Evolutionary conservation across 1,139 yeast genomes (phyloP), one percentile per base, ranked within the genome.

Genomic region (Saccharomyces hybrid): DNA sequence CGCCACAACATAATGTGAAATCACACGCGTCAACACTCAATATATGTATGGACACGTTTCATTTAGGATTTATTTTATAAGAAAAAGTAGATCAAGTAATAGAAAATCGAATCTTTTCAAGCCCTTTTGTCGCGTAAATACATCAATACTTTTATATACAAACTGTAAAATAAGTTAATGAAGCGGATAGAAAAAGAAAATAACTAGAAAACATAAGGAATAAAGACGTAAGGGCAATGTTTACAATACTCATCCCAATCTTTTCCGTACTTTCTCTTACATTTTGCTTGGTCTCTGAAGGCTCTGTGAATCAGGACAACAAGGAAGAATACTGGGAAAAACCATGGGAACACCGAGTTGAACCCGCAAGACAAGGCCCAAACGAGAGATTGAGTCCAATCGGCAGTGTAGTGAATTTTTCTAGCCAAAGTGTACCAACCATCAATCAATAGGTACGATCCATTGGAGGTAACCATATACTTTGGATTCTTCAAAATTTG

Each of bases 401-500:
- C 99, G 41, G 96, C 97, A 49, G 98, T 90, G 78, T 93, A 93
- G 73, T 91, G 96, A 63, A 85, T 83, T 75, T 93, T 93, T 75
- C 99, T 84, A 11, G 97, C 99, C 65, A 82, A 86, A 58, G 78
- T 83, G 73, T 83, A 87, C 97, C 98, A 93, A 44, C 99, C 99
- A 66, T 90, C 97, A 52, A 93, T 84, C 65, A 93, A 79, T 67
- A 93, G 78, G 51, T 82, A 76, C 11, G 95, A 84, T 14, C 99
- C 99, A 64, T 85, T 85, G 64, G 81, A 83, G 70, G 97, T 89
- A 63, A 79, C 79, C 73, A 93, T 86, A 74, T 86, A 91, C 61
- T 79, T 80, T 49, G 99, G 99, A 72, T 95, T 79, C 59, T 82
- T 80, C 63, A 93, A 73, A 61, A 85, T 84, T 60, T 88, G 88